Conservation (phyloP, 352 stramenopile species). For the Peronospora belbahrii region DNA sequence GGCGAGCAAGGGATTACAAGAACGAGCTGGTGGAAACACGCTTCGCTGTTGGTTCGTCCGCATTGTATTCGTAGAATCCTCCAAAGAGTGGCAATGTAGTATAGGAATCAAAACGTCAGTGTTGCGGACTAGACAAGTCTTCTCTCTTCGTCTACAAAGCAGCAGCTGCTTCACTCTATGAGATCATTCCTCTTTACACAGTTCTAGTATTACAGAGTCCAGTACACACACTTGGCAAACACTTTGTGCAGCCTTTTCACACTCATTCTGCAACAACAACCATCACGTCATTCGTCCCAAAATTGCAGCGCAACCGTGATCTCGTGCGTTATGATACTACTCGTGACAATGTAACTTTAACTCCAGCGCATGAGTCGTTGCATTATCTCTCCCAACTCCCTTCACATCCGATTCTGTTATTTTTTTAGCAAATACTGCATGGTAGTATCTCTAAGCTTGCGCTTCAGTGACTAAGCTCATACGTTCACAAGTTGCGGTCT, state of each 20-base stretch:
- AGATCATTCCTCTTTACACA: conserved; percentile 11
- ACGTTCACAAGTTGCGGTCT: no score
- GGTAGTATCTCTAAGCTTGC: conserved; percentile 24
- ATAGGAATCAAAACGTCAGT: conserved; percentile 32
- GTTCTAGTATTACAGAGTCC: conserved; percentile 6
- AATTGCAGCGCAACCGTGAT: conserved; percentile 24
- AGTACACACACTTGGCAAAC: conserved; percentile 13
- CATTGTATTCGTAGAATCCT: conserved; percentile 37
- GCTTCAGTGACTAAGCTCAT: conserved; percentile 20
- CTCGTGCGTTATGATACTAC: conserved; percentile 19
- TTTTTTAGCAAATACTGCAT: conserved; percentile 21
- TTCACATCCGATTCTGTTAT: conserved; percentile 22
- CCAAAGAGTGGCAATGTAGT: conserved; percentile 24
- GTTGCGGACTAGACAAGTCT: conserved; percentile 35
- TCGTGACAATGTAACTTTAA: conserved; percentile 31
- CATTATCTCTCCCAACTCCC: conserved; percentile 32
- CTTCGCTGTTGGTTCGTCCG: conserved; percentile 2
- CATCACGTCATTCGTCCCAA: conserved; percentile 40
- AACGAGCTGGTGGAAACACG: conserved; percentile 21
- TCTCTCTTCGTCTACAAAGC: conserved; percentile 20
- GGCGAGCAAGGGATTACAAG: conserved; percentile 37
- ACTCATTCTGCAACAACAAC: conserved; percentile 24
- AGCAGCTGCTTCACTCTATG: conserved; percentile 11
- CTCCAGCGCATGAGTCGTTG: conserved; percentile 58
- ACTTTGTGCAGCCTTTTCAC: conserved; percentile 23